Evolutionary conservation across 2,329 filamentous ascomycete species (phyloP).

Genomic region (Fusarium continuum): DNA sequence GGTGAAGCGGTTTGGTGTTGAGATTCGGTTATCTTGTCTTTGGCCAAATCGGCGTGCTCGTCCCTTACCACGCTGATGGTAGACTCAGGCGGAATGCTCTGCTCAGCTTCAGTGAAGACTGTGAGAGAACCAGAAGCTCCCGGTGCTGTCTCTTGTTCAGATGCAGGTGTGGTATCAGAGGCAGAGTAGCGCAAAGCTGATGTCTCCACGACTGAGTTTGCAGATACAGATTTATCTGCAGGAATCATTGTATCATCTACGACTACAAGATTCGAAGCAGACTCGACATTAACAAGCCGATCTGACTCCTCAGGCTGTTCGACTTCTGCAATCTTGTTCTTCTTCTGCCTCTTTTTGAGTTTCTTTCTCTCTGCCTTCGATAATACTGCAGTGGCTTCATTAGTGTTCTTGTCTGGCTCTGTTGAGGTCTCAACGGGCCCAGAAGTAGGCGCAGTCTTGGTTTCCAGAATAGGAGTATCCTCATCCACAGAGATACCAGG

Average conservation of each 20-base stretch:
- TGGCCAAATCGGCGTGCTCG: background rate
- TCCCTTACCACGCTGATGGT: background rate
- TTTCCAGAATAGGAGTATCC: background rate
- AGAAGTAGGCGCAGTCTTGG: background rate
- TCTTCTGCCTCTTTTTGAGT: constrained; percentile 1
- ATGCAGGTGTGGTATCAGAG: background rate
- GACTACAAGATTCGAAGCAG: background rate
- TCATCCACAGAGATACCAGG: background rate
- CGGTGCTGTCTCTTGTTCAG: background rate
- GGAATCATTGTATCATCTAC: background rate
- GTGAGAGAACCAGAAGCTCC: background rate
- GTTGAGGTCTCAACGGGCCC: background rate
- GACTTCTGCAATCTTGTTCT: background rate
- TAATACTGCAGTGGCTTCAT: background rate
- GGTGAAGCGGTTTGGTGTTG: background rate
- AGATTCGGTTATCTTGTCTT: background rate
- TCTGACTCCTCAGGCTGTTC: background rate
- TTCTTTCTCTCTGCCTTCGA: constrained; percentile 18
- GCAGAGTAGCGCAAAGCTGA: background rate
- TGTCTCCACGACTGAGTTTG: background rate
- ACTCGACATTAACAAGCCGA: background rate
- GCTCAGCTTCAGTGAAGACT: background rate
- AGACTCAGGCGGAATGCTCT: background rate
- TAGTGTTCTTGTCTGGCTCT: background rate
- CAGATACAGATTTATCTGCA: background rate